Evolutionary conservation across 441 rosid genomes (phyloP).

Genomic region (Populus trichocarpa): DNA sequence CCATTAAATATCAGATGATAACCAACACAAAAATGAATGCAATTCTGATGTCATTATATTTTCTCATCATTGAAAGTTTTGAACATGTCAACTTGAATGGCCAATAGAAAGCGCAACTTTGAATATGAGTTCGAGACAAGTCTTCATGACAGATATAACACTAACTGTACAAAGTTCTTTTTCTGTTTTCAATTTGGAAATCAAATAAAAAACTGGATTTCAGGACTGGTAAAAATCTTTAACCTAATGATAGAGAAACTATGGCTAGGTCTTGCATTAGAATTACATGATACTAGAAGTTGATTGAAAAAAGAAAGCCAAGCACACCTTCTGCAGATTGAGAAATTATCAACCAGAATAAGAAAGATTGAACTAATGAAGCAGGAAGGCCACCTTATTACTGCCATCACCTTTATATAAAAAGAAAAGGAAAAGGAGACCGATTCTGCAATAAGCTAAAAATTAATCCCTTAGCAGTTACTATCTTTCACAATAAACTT

Average conservation of each 20-base stretch:
- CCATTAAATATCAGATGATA: not conserved
- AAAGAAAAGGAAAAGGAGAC: not conserved
- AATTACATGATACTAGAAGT: not conserved
- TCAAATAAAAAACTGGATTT: not conserved
- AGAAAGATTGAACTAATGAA: conserved; percentile 2
- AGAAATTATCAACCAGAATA: not conserved
- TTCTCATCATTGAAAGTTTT: not conserved
- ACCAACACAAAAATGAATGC: not conserved
- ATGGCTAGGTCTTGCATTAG: conserved; percentile 1
- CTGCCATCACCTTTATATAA: not conserved
- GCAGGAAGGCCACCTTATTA: not conserved
- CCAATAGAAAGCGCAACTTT: not conserved
- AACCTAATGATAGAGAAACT: not conserved
- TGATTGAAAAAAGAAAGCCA: conserved; percentile 5
- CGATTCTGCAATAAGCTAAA: not conserved
- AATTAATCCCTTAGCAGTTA: not conserved
- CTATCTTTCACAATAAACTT: not conserved
- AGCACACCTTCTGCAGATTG: conserved; percentile 8
- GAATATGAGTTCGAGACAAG: not conserved
- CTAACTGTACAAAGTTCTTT: not conserved
- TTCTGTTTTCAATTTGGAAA: not conserved
- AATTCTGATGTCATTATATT: not conserved
- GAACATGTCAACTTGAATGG: not conserved
- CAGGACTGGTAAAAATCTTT: not conserved
- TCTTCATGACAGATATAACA: not conserved